Percentiles rank a stretch among this genome's conserved stretches.
phyloP scores from a whole-genome alignment of 306 rosid species.

The Canavalia ensiformis region DNA sequence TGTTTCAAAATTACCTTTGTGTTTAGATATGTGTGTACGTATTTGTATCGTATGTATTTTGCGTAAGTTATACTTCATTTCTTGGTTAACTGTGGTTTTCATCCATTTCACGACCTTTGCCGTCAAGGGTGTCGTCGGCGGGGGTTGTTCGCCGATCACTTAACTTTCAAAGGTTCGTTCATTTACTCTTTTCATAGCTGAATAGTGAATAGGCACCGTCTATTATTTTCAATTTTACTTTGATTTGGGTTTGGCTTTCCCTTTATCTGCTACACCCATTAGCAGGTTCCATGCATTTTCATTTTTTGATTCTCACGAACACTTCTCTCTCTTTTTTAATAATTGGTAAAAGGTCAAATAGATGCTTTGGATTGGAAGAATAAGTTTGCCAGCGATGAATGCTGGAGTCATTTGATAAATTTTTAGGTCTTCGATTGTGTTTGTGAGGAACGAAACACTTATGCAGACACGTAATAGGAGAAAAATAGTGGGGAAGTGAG shows the following conservation, averaged over 20 bases:
- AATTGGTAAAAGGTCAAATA: not conserved
- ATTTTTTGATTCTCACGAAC: not conserved
- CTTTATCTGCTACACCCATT: not conserved
- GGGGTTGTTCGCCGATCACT: slow-evolving; percentile 17
- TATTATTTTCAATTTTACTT: not conserved
- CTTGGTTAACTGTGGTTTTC: too few relatives aligned
- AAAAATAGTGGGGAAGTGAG: not conserved
- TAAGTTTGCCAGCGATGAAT: not conserved
- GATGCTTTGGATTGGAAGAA: not conserved
- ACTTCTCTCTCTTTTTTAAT: not conserved
- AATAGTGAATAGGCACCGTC: not conserved
- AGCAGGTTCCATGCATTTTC: not conserved
- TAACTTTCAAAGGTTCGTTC: slow-evolving; percentile 23
- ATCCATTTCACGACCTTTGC: not conserved
- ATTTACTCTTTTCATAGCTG: slow-evolving; percentile 1
- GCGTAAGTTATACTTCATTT: too few relatives aligned
- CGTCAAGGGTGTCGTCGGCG: not conserved
- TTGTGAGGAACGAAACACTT: not conserved
- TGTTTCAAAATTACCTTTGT: too few relatives aligned
- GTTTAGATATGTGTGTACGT: too few relatives aligned
- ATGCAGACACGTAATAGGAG: not conserved
- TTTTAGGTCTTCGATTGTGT: slow-evolving; percentile 4
- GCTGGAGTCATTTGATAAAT: not conserved
- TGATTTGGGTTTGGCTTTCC: not conserved
- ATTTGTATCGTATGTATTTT: too few relatives aligned